Base-by-base conservation (phyloP, 208 protist genomes). In the Wallacemonas rigidus region DNA sequence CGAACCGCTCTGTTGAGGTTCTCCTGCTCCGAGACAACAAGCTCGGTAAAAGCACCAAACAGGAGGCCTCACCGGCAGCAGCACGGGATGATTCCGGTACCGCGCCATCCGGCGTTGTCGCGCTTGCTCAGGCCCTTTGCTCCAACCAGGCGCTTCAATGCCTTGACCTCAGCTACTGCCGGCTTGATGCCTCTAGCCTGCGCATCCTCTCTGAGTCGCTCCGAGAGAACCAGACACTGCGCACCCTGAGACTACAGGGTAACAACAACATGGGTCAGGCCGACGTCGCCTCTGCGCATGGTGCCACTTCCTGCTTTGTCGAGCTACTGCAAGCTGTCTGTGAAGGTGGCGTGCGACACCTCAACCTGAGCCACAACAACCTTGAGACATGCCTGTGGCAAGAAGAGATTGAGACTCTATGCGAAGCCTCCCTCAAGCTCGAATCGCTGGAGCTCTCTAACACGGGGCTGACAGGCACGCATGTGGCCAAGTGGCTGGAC, bases 101-200 rank as follows among this genome's bases (percentile, higher is more conserved):
- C 41, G 65, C 86, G 11, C 82, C 82, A 17, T 68, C 76, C 4
- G 88, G 86, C 50, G 86, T 92, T 41, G 53, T 68, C 15, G 70
- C 81, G 17, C 81, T 96, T 26, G 79, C 71, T 14, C 61, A 76
- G 11, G 77, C 81, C 41, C 61, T 96, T 1, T 54, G 41, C 36
- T 57, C 72, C 39, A 94, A 92, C 77, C 56, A 54, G n/a, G 81
- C 77, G 6, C 78, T 96, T 4, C 71, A 44, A 7, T 69, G 80
- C 9, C 74, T 96, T 2, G 88, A 94, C 75, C 67, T 96, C 11
- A 83, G 86, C 12, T 90, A 91, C 68, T 93, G 90, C 40, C 69
- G 78, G 9, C 71, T 96, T 15, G 69, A 83, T 39, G 69, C 79
- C 12, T 58, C 79, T 53, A 83, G 79, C 62, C 73, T 92, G 38